Evolutionary conservation across 2,329 filamentous ascomycete genomes (phyloP).

Genomic region (Exophiala phaeomuriformis): DNA sequence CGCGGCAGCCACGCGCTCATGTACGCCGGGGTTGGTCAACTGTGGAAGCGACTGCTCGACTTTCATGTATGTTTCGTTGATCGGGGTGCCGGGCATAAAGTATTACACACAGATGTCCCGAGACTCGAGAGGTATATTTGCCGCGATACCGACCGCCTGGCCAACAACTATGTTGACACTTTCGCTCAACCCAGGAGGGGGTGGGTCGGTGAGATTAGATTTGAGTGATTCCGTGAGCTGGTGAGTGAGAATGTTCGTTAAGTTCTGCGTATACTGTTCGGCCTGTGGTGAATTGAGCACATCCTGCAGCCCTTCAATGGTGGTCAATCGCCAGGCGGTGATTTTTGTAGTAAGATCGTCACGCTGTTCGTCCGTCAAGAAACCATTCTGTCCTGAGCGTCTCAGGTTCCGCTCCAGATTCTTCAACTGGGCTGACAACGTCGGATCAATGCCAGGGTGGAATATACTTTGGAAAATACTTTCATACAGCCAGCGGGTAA

Average conservation of each 20-base stretch:
- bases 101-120: constrained; percentile 85
- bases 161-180: constrained; percentile 90
- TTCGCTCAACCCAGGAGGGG: constrained; percentile 74
- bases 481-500: constrained; percentile 82
- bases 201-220: constrained; percentile 66
- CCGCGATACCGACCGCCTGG: constrained; percentile 74
- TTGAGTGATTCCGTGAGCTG: constrained; percentile 63
- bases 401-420: constrained; percentile 82
- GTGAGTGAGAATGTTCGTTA: constrained; percentile 63
- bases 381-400: constrained; percentile 31
- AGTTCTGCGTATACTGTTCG: constrained; percentile 57
- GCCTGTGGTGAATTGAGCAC: constrained; percentile 59
- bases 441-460: constrained; percentile 75
- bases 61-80: constrained; percentile 75
- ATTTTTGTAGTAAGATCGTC: constrained; percentile 82
- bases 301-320: constrained; percentile 78
- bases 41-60: constrained; percentile 60
- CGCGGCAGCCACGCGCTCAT: constrained; percentile 19
- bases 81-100: constrained; percentile 64
- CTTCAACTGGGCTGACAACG: constrained; percentile 72
- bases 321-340: constrained; percentile 87
- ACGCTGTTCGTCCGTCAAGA: constrained; percentile 46
- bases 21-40: constrained; percentile 40
- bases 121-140: constrained; percentile 82
- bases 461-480: constrained; percentile 89